phyloP scores from a whole-genome alignment of 495 filamentous ascomycete genomes.

The Cairneyella variabilis region DNA sequence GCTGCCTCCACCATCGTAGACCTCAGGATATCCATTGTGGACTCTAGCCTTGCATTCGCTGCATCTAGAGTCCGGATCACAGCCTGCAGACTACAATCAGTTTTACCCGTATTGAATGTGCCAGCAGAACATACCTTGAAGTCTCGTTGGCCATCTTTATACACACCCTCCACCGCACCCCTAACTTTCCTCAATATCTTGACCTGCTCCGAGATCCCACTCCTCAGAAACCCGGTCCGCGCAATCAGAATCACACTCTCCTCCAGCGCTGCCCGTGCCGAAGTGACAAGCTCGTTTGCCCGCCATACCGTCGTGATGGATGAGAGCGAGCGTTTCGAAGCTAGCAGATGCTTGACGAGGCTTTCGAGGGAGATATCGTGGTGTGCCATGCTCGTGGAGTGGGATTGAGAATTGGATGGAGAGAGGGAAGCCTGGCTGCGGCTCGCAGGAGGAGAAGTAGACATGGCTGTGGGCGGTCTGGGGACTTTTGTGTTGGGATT shows the following conservation, averaged over 20 bases:
- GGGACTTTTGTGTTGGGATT: neutral
- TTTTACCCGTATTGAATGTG: neutral
- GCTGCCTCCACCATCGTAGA: conserved; percentile 69
- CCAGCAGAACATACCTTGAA: conserved; percentile 34
- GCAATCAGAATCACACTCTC: conserved; percentile 75
- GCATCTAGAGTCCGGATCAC: conserved; percentile 69
- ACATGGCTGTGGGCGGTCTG: conserved; percentile 3
- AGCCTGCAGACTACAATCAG: conserved; percentile 29
- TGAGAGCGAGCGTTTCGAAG: conserved; percentile 86
- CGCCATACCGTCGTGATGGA: conserved; percentile 80
- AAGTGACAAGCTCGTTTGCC: conserved; percentile 80
- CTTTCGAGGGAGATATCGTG: conserved; percentile 55
- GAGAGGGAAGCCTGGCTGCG: conserved; percentile 19
- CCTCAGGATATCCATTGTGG: conserved; percentile 66
- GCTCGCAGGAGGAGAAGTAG: conserved; percentile 8
- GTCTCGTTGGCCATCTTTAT: conserved; percentile 42
- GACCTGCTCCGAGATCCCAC: conserved; percentile 69
- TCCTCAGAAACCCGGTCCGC: conserved; percentile 70
- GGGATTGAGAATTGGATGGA: conserved; percentile 17
- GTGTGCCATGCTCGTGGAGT: conserved; percentile 15
- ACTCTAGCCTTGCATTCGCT: conserved; percentile 64
- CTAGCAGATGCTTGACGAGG: conserved; percentile 76
- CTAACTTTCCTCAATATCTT: conserved; percentile 65
- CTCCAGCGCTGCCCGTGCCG: conserved; percentile 71
- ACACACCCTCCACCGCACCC: conserved; percentile 49